Evolutionary conservation across 2,329 filamentous ascomycete species (phyloP).

Genomic region (Aspergillus puulaauensis): DNA sequence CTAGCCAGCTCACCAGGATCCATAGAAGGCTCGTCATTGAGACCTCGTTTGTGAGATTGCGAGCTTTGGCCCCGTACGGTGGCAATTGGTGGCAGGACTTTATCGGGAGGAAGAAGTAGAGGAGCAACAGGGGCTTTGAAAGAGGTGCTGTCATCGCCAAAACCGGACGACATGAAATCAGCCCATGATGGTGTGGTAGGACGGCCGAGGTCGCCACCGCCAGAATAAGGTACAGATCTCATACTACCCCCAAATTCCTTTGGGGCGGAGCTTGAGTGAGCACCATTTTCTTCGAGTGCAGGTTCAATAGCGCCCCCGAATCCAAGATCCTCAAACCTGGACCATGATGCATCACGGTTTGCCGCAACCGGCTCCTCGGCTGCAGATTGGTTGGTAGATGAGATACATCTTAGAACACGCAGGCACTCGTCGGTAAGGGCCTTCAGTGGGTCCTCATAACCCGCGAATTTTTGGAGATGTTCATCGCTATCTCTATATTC

Average conservation of each 20-base stretch:
- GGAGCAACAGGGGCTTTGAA: conserved; percentile 59
- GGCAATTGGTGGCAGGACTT: conserved; percentile 82
- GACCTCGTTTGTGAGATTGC: conserved; percentile 73
- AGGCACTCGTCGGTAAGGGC: conserved; percentile 92
- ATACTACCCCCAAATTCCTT: conserved; percentile 52
- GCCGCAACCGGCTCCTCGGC: conserved; percentile 69
- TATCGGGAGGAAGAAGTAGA: conserved; percentile 83
- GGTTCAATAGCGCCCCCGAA: conserved; percentile 75
- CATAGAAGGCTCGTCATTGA: conserved; percentile 67
- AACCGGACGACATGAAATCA: conserved; percentile 92
- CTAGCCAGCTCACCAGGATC: conserved; percentile 94
- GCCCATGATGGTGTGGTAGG: conserved; percentile 98
- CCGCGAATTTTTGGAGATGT: conserved; percentile 80
- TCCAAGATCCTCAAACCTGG: conserved; percentile 90
- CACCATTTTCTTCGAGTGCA: conserved; percentile 61
- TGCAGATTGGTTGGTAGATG: conserved; percentile 81
- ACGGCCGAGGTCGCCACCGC: conserved; percentile 66
- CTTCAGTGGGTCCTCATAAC: conserved; percentile 83
- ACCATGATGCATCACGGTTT: conserved; percentile 88
- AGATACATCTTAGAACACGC: conserved; percentile 84
- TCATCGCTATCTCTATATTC: conserved; percentile 87
- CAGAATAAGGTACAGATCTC: conserved; percentile 66
- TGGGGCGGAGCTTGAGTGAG: conserved; percentile 29
- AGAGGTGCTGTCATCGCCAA: conserved; percentile 73
- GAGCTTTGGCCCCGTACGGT: conserved; percentile 73